Conservation (phyloP, 257 asterid genomes). For the Capsicum chinense region DNA sequence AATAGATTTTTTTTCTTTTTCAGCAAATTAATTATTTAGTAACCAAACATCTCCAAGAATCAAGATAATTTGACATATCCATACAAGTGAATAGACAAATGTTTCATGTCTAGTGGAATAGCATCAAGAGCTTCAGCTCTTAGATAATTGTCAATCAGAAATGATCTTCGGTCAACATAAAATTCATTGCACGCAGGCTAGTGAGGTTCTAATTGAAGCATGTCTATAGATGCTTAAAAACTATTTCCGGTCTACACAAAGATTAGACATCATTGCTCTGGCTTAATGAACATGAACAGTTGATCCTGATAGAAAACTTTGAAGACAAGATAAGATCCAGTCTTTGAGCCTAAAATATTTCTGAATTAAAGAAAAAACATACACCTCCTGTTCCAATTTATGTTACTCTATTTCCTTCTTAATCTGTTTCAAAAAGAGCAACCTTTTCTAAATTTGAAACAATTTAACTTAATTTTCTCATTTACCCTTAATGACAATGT, state of each 20-base stretch:
- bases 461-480: background rate
- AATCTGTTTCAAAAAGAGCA: background rate
- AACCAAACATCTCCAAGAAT: constrained; percentile 16
- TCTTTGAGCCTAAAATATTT: background rate
- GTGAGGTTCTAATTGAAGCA: constrained; percentile 2
- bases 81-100: background rate
- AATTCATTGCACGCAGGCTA: background rate
- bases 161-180: background rate
- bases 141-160: constrained; percentile 12
- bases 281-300: background rate
- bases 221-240: background rate
- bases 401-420: background rate
- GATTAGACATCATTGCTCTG: background rate
- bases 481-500: background rate
- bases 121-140: constrained; percentile 11
- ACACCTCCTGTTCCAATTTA: background rate
- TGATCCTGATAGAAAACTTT: background rate
- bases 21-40: background rate
- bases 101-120: constrained; percentile 10
- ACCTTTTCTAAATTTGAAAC: background rate
- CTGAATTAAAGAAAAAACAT: background rate
- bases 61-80: constrained; percentile 16
- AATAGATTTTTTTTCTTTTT: background rate
- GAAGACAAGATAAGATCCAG: background rate
- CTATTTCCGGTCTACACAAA: constrained; percentile 16